phyloP scores from a whole-genome alignment of 2,329 filamentous ascomycete species.

The Phialophora verrucosa region DNA sequence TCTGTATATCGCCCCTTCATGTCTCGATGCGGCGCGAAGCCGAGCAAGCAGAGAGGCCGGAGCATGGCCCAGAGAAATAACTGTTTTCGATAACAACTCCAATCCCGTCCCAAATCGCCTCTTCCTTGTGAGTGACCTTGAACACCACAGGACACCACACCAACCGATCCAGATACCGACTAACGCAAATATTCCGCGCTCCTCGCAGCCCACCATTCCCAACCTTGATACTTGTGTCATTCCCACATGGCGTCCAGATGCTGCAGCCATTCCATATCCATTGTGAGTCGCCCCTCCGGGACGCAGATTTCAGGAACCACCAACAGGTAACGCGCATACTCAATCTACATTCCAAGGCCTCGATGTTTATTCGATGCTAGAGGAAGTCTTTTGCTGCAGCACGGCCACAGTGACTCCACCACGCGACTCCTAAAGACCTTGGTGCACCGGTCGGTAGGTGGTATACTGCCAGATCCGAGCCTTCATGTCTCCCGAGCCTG shows the following conservation, averaged over 20 bases:
- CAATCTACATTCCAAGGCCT: not conserved
- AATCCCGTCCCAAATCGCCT: constrained; percentile 11
- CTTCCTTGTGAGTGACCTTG: constrained; percentile 6
- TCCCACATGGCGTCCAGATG: not conserved
- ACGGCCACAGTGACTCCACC: not conserved
- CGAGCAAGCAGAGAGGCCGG: not conserved
- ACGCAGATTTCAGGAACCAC: not conserved
- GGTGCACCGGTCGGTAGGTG: constrained; percentile 44
- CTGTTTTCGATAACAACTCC: not conserved
- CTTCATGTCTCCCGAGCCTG: constrained; percentile 95
- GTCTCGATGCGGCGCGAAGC: not conserved
- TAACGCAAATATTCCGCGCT: constrained; percentile 18
- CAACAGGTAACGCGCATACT: not conserved
- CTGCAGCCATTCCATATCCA: not conserved
- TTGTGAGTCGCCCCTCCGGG: not conserved
- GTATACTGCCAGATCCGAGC: constrained; percentile 92
- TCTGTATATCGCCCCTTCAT: not conserved
- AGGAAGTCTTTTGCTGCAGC: not conserved
- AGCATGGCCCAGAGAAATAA: constrained; percentile 9
- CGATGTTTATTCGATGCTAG: not conserved
- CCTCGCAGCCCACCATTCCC: constrained; percentile 15
- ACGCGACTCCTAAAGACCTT: constrained; percentile 23
- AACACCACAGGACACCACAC: constrained; percentile 8
- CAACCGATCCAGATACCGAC: constrained; percentile 18
- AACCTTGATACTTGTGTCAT: not conserved